These are phyloP conservation scores for Paspalum notatum DNA, from an alignment of 176 grass and related monocot species.

Conservation along the genomic window DNA sequence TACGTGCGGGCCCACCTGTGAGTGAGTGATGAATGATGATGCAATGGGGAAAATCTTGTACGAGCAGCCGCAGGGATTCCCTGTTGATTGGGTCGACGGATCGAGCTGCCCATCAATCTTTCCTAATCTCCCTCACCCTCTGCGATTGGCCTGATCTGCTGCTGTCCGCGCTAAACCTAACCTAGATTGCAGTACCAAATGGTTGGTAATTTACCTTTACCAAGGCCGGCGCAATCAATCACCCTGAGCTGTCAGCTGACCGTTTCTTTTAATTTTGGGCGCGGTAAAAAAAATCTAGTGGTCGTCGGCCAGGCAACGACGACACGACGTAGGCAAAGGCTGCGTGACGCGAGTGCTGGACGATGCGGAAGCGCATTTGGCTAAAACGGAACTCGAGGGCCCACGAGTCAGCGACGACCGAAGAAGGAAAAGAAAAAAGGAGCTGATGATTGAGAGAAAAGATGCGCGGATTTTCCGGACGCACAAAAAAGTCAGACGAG, in stretches of 20 bases:
- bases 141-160: neutral
- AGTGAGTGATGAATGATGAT: neutral
- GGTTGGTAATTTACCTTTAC: conserved; percentile 16
- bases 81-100: neutral
- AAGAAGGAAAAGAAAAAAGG: neutral
- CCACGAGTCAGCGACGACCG: neutral
- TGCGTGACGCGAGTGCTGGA: neutral
- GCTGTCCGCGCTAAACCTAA: conserved; percentile 11
- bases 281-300: neutral
- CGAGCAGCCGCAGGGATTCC: neutral
- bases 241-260: neutral
- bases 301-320: neutral
- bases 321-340: neutral
- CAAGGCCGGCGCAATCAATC: conserved; percentile 15
- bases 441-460: neutral
- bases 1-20: neutral
- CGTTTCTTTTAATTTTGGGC: neutral
- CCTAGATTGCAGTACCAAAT: conserved; percentile 8
- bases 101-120: neutral
- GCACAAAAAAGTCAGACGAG: conserved; percentile 1
- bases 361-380: neutral
- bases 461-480: neutral
- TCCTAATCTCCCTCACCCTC: neutral
- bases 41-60: neutral
- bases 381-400: neutral